phyloP scores from a whole-genome alignment of 331 rosid genomes.

The Telfairia occidentalis region DNA sequence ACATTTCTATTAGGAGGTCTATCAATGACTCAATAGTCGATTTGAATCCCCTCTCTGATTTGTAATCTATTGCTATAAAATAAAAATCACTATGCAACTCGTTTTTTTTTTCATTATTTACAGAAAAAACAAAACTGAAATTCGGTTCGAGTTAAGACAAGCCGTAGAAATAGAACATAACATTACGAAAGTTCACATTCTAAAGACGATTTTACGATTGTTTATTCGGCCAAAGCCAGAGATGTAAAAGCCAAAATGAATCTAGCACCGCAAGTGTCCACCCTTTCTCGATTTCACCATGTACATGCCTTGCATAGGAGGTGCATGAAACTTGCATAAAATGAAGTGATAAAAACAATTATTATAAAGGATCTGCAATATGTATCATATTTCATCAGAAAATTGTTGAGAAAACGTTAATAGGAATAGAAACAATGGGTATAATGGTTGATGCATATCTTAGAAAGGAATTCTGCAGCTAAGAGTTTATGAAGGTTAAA shows the following conservation, averaged over 20 bases:
- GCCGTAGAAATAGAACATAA: neutral
- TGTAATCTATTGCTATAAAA: too few relatives aligned
- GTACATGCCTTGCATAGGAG: too few relatives aligned
- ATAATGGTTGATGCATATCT: neutral
- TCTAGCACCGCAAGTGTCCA: slow-evolving; percentile 40
- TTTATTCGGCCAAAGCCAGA: slow-evolving; percentile 19
- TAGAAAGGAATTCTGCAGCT: slow-evolving; percentile 10
- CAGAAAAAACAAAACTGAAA: neutral
- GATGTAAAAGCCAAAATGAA: slow-evolving; percentile 30
- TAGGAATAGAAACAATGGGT: neutral
- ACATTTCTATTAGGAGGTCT: too few relatives aligned
- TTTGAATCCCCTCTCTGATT: too few relatives aligned
- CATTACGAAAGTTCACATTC: neutral
- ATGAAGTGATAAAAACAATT: neutral
- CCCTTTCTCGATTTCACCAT: slow-evolving; percentile 55
- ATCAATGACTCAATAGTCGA: too few relatives aligned
- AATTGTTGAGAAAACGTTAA: neutral
- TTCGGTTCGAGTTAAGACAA: neutral
- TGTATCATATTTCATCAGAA: neutral
- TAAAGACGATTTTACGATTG: neutral
- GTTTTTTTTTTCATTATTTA: too few relatives aligned
- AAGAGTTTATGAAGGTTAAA: neutral
- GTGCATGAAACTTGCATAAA: neutral
- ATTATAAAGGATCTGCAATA: neutral
- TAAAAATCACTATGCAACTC: too few relatives aligned